Base-by-base conservation (phyloP, 2,329 filamentous ascomycete genomes). In the Erysiphe neolycopersici region DNA sequence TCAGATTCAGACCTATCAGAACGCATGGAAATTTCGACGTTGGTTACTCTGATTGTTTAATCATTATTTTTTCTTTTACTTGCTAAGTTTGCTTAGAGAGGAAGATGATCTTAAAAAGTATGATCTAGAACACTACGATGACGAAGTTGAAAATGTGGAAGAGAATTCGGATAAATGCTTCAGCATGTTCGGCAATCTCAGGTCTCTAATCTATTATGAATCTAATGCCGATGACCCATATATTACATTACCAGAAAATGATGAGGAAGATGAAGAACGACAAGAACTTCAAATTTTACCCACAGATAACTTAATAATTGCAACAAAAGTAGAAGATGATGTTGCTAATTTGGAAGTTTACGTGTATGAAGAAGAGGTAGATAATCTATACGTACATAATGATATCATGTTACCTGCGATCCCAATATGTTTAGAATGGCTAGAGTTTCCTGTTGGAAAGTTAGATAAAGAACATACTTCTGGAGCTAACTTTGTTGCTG, bases 341-440 rank as follows among this genome's bases (percentile, higher is more conserved):
- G 76, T 98, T 47, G 87, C 89, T 16, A 87, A 95, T 60, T 67
- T 98, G 22, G 89, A 98, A 60, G 79, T 95, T 17, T 94, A 95
- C 56, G 84, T 98, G 26, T 98, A 95, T 62, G 89, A 98, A 60
- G 89, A 95, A 53, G 74, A 74, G 48, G 80, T 77, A 38, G 89
- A 95, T 62, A 98, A 98, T 59, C 76, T 98, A 47, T 98, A 98
- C 60, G 87, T 98, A 19, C 89, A 98, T 64, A 89, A 98, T 69
- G 89, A 98, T 61, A 92, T 98, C 54, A 95, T 98, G 87, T 71
- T 98, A 45, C 89, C 89, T 30, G 87, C 87, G 19, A 93, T 98
- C 56, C 89, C 89, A 11, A 73, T 98, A 6, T 89, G 83, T 55
- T 71, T 95, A 36, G 89, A 98, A 64, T 98, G 89, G 89, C 63